A percentile compares a stretch with the other conserved stretches of the same genome.
phyloP scores from a whole-genome alignment of 371 early-diverging fungal species.

The Syncephalis plumigaleata region DNA sequence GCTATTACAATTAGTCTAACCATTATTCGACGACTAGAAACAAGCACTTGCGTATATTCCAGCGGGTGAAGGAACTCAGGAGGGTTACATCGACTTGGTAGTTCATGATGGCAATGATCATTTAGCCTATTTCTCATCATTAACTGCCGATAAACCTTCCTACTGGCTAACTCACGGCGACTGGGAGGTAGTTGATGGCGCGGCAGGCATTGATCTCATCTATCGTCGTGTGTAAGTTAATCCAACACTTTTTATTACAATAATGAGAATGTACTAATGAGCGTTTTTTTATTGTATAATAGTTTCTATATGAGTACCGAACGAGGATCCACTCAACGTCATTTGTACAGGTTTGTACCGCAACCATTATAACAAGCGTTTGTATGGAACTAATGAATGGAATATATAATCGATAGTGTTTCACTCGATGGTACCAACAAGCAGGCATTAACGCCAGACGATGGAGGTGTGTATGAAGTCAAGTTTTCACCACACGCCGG shows the following conservation, averaged over 20 bases:
- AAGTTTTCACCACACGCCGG: conserved; percentile 54
- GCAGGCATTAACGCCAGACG: conserved; percentile 18
- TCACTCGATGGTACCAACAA: conserved; percentile 19
- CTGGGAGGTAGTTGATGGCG: conserved; percentile 62
- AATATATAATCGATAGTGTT: conserved; percentile 13
- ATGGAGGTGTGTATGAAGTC: conserved; percentile 46
- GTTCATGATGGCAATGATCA: conserved; percentile 69
- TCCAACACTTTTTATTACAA: too few species aligned
- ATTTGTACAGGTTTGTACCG: conserved; percentile 29
- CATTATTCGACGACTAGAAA: not conserved
- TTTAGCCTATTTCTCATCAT: conserved; percentile 49
- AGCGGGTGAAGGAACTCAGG: not conserved
- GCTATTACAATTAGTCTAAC: not conserved
- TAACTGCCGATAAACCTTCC: conserved; percentile 21
- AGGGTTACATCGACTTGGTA: conserved; percentile 58
- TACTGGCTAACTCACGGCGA: conserved; percentile 66
- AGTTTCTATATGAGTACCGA: conserved; percentile 54
- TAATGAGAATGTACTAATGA: not conserved
- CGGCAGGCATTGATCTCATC: conserved; percentile 34
- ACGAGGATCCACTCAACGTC: conserved; percentile 56
- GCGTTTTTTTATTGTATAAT: conserved; percentile 2
- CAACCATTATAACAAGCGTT: too few species aligned
- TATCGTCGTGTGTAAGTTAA: conserved; percentile 32
- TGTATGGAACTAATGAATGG: not conserved
- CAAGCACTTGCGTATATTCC: not conserved